Base-by-base conservation (phyloP, 148 eudicot species). In the Silene uniflora region DNA sequence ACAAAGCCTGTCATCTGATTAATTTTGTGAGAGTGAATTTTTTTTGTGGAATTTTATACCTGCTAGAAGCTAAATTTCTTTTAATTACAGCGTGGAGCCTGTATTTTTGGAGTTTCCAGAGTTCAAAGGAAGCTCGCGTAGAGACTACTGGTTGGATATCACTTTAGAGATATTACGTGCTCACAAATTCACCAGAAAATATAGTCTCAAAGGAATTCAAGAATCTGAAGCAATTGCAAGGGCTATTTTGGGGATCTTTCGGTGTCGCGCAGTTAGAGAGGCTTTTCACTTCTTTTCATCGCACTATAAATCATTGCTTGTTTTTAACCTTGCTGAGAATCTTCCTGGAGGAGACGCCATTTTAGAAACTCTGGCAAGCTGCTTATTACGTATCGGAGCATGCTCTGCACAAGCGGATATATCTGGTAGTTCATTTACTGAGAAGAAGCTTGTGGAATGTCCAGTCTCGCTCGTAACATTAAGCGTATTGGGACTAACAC, bases 131-230 rank as follows among this genome's bases (percentile, higher is more conserved):
- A 86, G 86, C 72, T 88, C 89, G 25, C 79, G 96, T 56, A 88
- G 98, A 61, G 96, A 91, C 84, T 91, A 87, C 86, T 93, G 98
- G 98, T 85, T 93, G 85, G 90, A 91, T 84, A 74, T 88, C 71
- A 82, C 82, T 68, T 84, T 91, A 59, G 98, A 93, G 79, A 85
- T 93, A 76, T 74, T 88, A 66, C 87, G 77, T 61, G 90, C 86
- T 44, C 93, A 91, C 82, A 87, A 79, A 82, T 91, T 91, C 78
- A 77, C 78, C 66, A 84, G 89, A 75, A 85, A 89, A 81, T 87
- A 83, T 71, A 84, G 80, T 74, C 84, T 91, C 67, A 84, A 79
- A 78, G 90, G 85, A 77, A 69, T 77, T 69, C 93, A 87, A 83
- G 80, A 88, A 75, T 85, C 85, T 27, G 98, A 93, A 88, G 90